Percentiles rank a stretch among this genome's conserved stretches.
These are phyloP conservation scores for Yamadazyma akitaensis DNA, from an alignment of 805 yeast species.

Conservation along the genomic window DNA sequence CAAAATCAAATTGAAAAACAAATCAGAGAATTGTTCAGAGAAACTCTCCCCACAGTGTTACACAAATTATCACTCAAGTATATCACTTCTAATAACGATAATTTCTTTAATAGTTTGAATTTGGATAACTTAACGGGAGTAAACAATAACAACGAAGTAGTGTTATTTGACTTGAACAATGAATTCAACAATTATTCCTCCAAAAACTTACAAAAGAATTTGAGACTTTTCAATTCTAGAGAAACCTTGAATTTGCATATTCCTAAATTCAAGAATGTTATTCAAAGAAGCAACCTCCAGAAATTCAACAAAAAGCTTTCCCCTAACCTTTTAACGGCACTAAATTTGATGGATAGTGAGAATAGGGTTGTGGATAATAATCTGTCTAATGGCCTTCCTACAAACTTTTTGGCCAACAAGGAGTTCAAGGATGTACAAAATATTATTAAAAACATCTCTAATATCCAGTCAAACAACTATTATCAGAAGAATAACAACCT, in stretches of 20 bases:
- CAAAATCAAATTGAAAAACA: slow-evolving; percentile 82
- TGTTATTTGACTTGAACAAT: slow-evolving; percentile 57
- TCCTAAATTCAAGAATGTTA: slow-evolving; percentile 53
- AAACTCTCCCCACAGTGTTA: slow-evolving; percentile 75
- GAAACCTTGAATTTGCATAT: slow-evolving; percentile 75
- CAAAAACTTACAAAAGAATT: slow-evolving; percentile 38
- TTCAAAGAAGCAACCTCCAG: slow-evolving; percentile 54
- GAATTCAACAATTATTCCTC: slow-evolving; percentile 50
- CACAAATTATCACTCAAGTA: slow-evolving; percentile 71
- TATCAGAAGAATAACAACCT: slow-evolving; percentile 25
- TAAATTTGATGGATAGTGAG: slow-evolving; percentile 24
- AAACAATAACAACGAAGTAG: slow-evolving; percentile 11
- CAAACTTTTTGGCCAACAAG: slow-evolving; percentile 29
- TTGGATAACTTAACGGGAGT: slow-evolving; percentile 2
- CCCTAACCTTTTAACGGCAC: slow-evolving; percentile 36
- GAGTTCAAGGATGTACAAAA: slow-evolving; percentile 31
- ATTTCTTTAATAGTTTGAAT: slow-evolving; percentile 6
- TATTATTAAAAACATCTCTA: slow-evolving; percentile 39
- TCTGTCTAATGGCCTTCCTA: slow-evolving; percentile 36
- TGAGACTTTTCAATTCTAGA: slow-evolving; percentile 60
- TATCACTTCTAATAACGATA: slow-evolving; percentile 12
- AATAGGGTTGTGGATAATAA: slow-evolving; percentile 16
- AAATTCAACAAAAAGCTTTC: slow-evolving; percentile 35
- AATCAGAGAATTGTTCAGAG: slow-evolving; percentile 76
- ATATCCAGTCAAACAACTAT: slow-evolving; percentile 44